Conservation (phyloP, 2,329 filamentous ascomycete genomes). For the Cadophora luteo-olivacea region DNA sequence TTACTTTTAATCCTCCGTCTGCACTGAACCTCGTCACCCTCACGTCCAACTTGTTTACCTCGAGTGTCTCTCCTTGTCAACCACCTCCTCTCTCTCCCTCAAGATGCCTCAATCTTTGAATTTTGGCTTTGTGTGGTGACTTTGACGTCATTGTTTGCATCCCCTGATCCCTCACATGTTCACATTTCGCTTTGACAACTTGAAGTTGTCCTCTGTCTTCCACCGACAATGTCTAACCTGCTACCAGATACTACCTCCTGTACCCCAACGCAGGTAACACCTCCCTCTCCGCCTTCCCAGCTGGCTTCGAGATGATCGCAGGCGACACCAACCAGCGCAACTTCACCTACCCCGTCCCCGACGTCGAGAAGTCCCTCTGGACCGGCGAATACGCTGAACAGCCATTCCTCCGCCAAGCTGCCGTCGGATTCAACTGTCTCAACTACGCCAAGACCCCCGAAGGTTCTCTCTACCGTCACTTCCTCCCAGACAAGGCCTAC, state of each 20-base stretch:
- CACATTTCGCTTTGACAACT: neutral
- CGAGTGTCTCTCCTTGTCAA: neutral
- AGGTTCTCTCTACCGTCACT: slow-evolving; percentile 79
- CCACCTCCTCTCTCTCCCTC: neutral
- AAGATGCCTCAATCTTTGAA: neutral
- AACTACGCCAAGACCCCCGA: slow-evolving; percentile 67
- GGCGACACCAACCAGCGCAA: slow-evolving; percentile 72
- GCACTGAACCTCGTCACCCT: neutral
- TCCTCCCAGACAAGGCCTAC: slow-evolving; percentile 78
- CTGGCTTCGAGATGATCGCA: slow-evolving; percentile 81
- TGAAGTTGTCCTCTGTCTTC: slow-evolving; percentile 1
- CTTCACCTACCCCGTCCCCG: slow-evolving; percentile 72
- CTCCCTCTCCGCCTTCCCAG: slow-evolving; percentile 74
- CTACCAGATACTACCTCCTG: slow-evolving; percentile 80
- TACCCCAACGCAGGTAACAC: slow-evolving; percentile 63
- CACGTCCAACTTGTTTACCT: neutral
- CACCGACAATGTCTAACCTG: slow-evolving; percentile 30
- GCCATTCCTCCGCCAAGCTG: slow-evolving; percentile 75
- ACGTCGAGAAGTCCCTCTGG: slow-evolving; percentile 75
- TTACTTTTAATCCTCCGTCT: slow-evolving; percentile 4
- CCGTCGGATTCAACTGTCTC: slow-evolving; percentile 93
- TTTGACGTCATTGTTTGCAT: slow-evolving; percentile 11
- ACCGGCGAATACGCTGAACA: slow-evolving; percentile 63
- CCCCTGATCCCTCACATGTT: neutral
- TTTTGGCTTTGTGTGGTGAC: neutral